Conservation (phyloP, 2,329 filamentous ascomycete species). For the Verticillium isaacii region DNA sequence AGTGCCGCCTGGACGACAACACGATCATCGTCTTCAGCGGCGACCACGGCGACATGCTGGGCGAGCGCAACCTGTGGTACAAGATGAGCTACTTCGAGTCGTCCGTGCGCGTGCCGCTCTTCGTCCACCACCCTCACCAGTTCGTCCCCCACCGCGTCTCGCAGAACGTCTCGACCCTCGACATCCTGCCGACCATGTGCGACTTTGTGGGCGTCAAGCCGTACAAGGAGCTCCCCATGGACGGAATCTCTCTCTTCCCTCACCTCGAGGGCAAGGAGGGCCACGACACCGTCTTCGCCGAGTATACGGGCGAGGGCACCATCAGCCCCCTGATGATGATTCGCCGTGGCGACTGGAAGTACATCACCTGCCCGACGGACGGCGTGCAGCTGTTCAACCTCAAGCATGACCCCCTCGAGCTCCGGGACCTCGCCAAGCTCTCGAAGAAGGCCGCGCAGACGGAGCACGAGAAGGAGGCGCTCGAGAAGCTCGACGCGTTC, state of each 20-base stretch:
- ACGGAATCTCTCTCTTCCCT: slow-evolving; percentile 77
- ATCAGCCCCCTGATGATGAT: slow-evolving; percentile 93
- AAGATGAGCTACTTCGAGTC: slow-evolving; percentile 98
- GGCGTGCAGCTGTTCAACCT: slow-evolving; percentile 83
- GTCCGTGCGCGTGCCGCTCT: slow-evolving; percentile 81
- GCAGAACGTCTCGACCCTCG: slow-evolving; percentile 85
- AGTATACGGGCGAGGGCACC: slow-evolving; percentile 93
- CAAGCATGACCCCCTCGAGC: slow-evolving; percentile 66
- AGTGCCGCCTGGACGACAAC: slow-evolving; percentile 75
- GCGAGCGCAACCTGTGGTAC: slow-evolving; percentile 89
- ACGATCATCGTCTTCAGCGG: slow-evolving; percentile 91
- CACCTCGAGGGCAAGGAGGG: slow-evolving; percentile 64
- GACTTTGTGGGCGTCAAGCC: slow-evolving; percentile 73
- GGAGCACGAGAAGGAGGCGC: slow-evolving; percentile 39
- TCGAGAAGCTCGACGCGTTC: slow-evolving; percentile 58
- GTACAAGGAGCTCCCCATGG: slow-evolving; percentile 70
- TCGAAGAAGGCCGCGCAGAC: slow-evolving; percentile 32
- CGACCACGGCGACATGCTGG: slow-evolving; percentile 94
- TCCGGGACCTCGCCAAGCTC: slow-evolving; percentile 63
- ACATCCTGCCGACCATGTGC: slow-evolving; percentile 83
- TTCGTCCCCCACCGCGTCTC: slow-evolving; percentile 73
- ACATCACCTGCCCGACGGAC: slow-evolving; percentile 79
- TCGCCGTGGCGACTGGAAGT: slow-evolving; percentile 84
- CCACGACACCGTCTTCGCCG: slow-evolving; percentile 85
- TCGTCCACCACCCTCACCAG: slow-evolving; percentile 73